These are phyloP conservation scores for Trichoderma arundinaceum DNA, from an alignment of 2,329 filamentous ascomycete species.

Conservation along the genomic window DNA sequence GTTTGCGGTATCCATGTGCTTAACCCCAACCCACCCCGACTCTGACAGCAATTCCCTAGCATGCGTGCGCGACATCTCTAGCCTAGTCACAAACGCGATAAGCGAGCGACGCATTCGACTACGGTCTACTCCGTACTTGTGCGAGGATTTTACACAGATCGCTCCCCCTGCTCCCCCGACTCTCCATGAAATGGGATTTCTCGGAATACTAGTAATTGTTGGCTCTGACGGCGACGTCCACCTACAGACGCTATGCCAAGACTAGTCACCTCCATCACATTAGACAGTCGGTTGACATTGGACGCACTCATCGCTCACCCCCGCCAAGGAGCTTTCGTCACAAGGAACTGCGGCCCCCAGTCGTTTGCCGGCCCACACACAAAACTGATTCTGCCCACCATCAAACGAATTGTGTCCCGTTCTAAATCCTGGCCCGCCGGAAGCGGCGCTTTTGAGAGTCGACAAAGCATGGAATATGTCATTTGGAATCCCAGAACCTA, in stretches of 20 bases:
- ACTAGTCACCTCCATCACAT: conserved; percentile 23
- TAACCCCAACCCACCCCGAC: conserved; percentile 11
- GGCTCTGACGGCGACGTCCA: conserved; percentile 17
- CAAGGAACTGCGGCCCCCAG: conserved; percentile 26
- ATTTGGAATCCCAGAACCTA: conserved; percentile 24
- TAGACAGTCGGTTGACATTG: conserved; percentile 17
- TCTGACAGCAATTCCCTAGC: conserved; percentile 16
- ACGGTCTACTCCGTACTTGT: background rate
- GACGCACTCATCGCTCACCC: conserved; percentile 25
- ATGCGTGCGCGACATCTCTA: conserved; percentile 21
- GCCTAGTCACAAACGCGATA: conserved; percentile 32
- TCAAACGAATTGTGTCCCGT: conserved; percentile 24
- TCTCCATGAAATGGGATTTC: background rate
- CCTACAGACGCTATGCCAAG: conserved; percentile 13
- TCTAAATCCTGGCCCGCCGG: conserved; percentile 22
- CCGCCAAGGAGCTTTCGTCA: conserved; percentile 29
- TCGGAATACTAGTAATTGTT: conserved; percentile 14
- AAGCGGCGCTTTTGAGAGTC: conserved; percentile 21
- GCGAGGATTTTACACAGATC: conserved; percentile 5
- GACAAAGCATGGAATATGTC: conserved; percentile 22
- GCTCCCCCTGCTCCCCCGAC: background rate
- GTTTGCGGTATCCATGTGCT: conserved; percentile 16
- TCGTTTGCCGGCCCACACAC: conserved; percentile 29
- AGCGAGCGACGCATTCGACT: conserved; percentile 30
- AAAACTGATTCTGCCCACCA: conserved; percentile 29